Base-by-base conservation (phyloP, 31 red algal species). In the Endocladia muricata region DNA sequence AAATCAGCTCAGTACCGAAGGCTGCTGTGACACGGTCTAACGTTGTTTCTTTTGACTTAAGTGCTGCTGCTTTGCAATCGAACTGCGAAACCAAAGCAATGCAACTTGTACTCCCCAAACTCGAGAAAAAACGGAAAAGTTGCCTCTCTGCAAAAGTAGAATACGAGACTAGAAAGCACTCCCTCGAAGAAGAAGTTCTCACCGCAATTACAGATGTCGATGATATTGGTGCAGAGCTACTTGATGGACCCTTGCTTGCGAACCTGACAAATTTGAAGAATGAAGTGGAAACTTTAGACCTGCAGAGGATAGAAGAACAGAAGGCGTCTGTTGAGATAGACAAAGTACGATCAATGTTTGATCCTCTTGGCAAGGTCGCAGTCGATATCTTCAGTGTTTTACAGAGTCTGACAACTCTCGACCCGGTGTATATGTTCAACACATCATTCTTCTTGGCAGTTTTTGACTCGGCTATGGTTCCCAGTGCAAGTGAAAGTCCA, bases 21-120 rank as follows among this genome's bases (percentile, higher is more conserved):
- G 67, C 79, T 23, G 88, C 81, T 40, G 67, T 92, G 17, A 80
- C 88, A 22, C 74, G 88, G 51, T 72, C 80, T 34, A 85, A 85
- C 57, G 78, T 92, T 3, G 88, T 92, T 4, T 92, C 88, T 1
- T 92, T 92, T 72, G 81, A 80, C 54, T 68, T 92, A 22, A 92
- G 88, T 37, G 41, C 74, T 2, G 80, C 88, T 55, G 81, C 80
- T 23, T 76, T 92, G 68, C 37, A 57, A 59, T 41, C 79, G 39
- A 79, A 61, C 37, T 92, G 88, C 63, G 75, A 85, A 13, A 81
- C 88, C 25, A 55, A 69, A 43, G 74, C 80, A 29, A 43, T 92
- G 37, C 59, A 81, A 67, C 61, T 85, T 76, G 19, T 92, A 26
- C 71, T 73, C 3, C 88, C 88, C 22, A 76, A 85, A n/a, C 68